Percentiles rank a stretch among this genome's conserved stretches.
phyloP scores from a whole-genome alignment of 148 eudicot species.

The Suaeda aralocaspica region DNA sequence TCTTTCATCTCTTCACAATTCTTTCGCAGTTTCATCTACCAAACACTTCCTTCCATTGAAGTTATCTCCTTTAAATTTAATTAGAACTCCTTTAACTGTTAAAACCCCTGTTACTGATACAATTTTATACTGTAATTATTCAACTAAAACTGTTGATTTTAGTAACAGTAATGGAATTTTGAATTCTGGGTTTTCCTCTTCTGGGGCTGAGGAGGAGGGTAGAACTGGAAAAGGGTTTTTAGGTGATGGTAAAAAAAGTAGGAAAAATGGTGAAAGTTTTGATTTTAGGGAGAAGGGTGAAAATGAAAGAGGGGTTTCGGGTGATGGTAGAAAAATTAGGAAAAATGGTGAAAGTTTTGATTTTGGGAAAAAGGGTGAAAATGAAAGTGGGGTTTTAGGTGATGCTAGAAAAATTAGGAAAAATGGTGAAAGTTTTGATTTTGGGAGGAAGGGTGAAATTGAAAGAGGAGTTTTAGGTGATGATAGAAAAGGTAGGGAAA shows the following conservation, averaged over 20 bases:
- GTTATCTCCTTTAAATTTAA: slow-evolving; percentile 28
- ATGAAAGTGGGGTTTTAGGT: too few species aligned
- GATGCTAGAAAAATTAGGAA: slow-evolving; percentile 3
- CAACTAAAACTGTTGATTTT: slow-evolving; percentile 14
- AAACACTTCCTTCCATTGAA: slow-evolving; percentile 29
- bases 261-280: too few species aligned
- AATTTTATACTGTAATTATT: slow-evolving; percentile 22
- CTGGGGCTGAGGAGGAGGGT: neutral
- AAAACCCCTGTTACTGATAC: slow-evolving; percentile 13
- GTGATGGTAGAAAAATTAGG: slow-evolving; percentile 7
- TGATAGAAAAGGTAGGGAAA: slow-evolving; percentile 5
- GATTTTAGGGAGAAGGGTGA: too few species aligned
- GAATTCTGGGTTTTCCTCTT: slow-evolving; percentile 19
- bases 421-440: slow-evolving; percentile 1
- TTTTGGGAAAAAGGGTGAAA: slow-evolving; percentile 21
- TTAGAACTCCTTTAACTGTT: slow-evolving; percentile 21
- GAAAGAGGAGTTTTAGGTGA: slow-evolving; percentile 21
- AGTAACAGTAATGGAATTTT: neutral
- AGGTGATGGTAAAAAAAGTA: slow-evolving; percentile 9
- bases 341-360: slow-evolving; percentile 9
- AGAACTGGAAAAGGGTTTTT: slow-evolving; percentile 21
- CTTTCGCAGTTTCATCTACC: slow-evolving; percentile 28
- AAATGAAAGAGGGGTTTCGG: slow-evolving; percentile 1
- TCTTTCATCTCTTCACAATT: slow-evolving; percentile 26
- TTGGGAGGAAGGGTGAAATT: slow-evolving; percentile 13